Evolutionary conservation across 495 filamentous ascomycete species (phyloP).

Genomic region (Paragyromitra xinjiangensis): DNA sequence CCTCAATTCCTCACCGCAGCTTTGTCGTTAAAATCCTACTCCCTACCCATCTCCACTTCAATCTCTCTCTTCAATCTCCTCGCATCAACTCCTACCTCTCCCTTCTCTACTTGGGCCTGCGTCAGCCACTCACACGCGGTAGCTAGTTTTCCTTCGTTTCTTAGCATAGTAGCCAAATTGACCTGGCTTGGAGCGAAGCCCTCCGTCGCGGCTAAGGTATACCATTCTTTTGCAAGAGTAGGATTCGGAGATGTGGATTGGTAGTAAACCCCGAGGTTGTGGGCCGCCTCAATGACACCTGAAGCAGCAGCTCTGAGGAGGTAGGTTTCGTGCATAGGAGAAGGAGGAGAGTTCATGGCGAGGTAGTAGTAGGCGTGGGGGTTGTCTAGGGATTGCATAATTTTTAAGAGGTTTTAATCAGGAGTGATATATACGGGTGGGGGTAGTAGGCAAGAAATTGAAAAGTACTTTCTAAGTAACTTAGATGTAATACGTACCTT

Average conservation of each 20-base stretch:
- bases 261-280: constrained; percentile 35
- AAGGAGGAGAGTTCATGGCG: constrained; percentile 3
- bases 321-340: constrained; percentile 25
- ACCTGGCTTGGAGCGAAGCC: constrained; percentile 37
- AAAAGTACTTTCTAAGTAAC: neutral
- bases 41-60: constrained; percentile 19
- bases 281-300: constrained; percentile 33
- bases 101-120: constrained; percentile 24
- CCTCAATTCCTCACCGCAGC: neutral
- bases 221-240: constrained; percentile 40
- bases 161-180: constrained; percentile 36
- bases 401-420: constrained; percentile 5
- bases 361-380: constrained; percentile 36
- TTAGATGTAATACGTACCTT: constrained; percentile 22
- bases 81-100: constrained; percentile 30
- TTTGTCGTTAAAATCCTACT: neutral
- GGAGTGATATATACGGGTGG: neutral
- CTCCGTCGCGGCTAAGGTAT: constrained; percentile 48
- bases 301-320: constrained; percentile 40
- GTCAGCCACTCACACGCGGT: constrained; percentile 36
- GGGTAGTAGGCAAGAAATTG: neutral
- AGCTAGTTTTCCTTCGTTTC: constrained; percentile 4
- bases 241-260: constrained; percentile 18
- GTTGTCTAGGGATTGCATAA: constrained; percentile 31
- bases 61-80: constrained; percentile 30